These are phyloP conservation scores for Kuraishia capsulata DNA, from an alignment of 805 yeast genomes.

Conservation along the genomic window DNA sequence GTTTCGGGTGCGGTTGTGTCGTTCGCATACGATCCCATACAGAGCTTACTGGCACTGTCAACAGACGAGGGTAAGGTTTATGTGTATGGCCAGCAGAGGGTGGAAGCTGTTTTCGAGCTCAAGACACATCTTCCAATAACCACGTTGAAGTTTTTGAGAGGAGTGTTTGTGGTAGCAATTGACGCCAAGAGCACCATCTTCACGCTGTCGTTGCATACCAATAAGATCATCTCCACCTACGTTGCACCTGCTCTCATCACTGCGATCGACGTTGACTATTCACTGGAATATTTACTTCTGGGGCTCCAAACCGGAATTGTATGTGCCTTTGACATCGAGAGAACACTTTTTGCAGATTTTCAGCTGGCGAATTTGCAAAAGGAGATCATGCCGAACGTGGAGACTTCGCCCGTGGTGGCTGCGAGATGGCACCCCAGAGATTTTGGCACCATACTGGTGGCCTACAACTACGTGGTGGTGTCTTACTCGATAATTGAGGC, in stretches of 20 bases:
- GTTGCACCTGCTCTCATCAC: constrained; percentile 61
- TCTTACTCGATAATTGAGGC: constrained; percentile 58
- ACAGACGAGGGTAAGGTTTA: constrained; percentile 64
- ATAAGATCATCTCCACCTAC: constrained; percentile 49
- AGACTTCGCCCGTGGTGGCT: constrained; percentile 43
- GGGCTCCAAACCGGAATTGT: constrained; percentile 75
- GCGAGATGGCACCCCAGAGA: constrained; percentile 87
- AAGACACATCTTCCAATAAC: constrained; percentile 41
- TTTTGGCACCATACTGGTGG: constrained; percentile 64
- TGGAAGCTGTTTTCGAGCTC: constrained; percentile 55
- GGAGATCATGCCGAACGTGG: constrained; percentile 45
- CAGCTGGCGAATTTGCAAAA: constrained; percentile 68
- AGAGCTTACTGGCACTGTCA: constrained; percentile 74
- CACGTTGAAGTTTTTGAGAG: constrained; percentile 61
- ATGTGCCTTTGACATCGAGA: constrained; percentile 71
- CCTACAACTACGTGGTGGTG: constrained; percentile 63
- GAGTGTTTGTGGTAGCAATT: constrained; percentile 70
- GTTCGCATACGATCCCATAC: constrained; percentile 80
- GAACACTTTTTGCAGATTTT: constrained; percentile 57
- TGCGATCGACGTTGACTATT: constrained; percentile 71
- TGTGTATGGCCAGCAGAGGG: constrained; percentile 78
- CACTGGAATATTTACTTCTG: constrained; percentile 76
- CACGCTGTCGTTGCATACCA: constrained; percentile 62
- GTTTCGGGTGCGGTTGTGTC: constrained; percentile 56
- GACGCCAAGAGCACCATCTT: constrained; percentile 52